These are phyloP conservation scores for Sporopachydermia lactativora DNA, from an alignment of 805 yeast genomes.

Conservation along the genomic window DNA sequence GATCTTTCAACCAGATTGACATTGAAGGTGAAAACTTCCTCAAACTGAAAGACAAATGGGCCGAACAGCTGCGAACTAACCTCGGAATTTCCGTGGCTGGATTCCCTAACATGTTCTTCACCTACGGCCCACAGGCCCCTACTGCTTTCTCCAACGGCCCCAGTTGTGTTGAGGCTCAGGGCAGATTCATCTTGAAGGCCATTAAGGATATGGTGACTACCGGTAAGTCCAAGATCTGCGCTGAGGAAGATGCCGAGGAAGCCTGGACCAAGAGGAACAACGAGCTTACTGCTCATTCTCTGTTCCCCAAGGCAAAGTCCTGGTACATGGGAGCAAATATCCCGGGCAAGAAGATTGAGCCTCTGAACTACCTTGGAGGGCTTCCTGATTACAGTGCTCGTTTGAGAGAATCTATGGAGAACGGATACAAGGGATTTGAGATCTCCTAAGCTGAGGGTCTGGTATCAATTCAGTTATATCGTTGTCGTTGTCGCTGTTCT, in stretches of 20 bases:
- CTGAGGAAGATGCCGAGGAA: constrained; percentile 7
- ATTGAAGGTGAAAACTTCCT: not conserved
- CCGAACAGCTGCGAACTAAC: constrained; percentile 4
- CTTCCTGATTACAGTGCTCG: constrained; percentile 6
- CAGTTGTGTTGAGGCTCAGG: constrained; percentile 9
- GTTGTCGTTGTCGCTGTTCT: too few relatives aligned
- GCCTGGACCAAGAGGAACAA: constrained; percentile 8
- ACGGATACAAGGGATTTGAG: not conserved
- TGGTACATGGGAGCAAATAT: constrained; percentile 14
- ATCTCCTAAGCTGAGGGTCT: constrained; percentile 1
- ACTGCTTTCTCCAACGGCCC: constrained; percentile 14
- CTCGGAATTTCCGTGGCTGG: constrained; percentile 10
- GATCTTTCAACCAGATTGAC: constrained; percentile 9
- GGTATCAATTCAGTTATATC: too few relatives aligned
- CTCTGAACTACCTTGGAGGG: constrained; percentile 8
- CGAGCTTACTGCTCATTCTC: constrained; percentile 7
- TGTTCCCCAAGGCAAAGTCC: constrained; percentile 9
- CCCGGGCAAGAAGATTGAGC: constrained; percentile 10
- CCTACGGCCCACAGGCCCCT: constrained; percentile 13
- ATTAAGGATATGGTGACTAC: constrained; percentile 4
- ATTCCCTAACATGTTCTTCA: constrained; percentile 12
- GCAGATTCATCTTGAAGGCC: constrained; percentile 6
- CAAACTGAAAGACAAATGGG: constrained; percentile 4
- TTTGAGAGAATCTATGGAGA: constrained; percentile 1
- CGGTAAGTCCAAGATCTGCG: constrained; percentile 4